Evolutionary conservation across 108 stramenopile genomes (phyloP), one percentile per base, ranked within the genome.

Genomic region (Parietichytrium sp.): DNA sequence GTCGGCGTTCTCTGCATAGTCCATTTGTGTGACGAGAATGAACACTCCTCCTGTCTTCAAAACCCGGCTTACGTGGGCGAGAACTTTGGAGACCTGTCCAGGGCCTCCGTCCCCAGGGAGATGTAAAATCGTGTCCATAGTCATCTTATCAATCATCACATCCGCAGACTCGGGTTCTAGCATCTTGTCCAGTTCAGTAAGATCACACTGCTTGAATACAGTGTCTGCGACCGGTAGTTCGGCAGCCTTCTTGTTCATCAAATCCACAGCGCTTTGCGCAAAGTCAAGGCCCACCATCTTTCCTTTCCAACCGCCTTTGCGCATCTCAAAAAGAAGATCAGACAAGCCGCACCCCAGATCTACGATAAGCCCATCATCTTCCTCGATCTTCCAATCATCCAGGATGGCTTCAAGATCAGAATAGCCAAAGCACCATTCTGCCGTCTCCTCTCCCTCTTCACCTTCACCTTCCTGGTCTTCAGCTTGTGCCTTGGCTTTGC

Each of bases 81-180:
- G 3, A 0, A 72, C 45, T 2, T 0, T 6, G 10, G 10, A 15
- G 15, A 3, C 61, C 0, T 45, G 1, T 13, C 20, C 6, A 13
- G 36, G 38, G 1, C 61, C 61, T 6, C 45, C 42, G 33, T 10
- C 10, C 13, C 38, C 61, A n/a, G n/a, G n/a, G n/a, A n/a, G n/a
- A 42, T 72, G 61, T 23, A 72, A 20, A 42, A 72, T 72, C 38
- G 61, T 42, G 20, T 72, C 61, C 61, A 72, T 72, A 42, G 61
- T 72, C 61, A 72, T 72, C 33, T 72, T 72, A 20, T 72, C 61
- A 36, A 72, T 72, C 38, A 45, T 45, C 61, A 72, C 6, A 2
- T 72, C 61, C 61, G 45, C 61, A 7, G 15, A 25, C 16, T 72
- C 42, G 18, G 18, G 7, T 10, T 2, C 38, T 10, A 72, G 45